Conservation (phyloP, 306 rosid genomes). For the Ceratonia siliqua region DNA sequence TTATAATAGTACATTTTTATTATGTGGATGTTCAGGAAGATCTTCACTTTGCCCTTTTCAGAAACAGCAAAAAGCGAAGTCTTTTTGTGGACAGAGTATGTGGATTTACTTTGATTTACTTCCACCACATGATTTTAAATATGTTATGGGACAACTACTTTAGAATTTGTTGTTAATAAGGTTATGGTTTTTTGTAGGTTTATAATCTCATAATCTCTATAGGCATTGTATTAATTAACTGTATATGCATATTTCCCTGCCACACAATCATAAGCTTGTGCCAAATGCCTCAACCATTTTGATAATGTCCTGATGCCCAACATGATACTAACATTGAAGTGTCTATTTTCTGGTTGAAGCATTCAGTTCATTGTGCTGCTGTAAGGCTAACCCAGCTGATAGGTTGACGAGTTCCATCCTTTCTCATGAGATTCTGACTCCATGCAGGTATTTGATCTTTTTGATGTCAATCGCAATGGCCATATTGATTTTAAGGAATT, state of each 20-base stretch:
- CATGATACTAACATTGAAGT: background rate
- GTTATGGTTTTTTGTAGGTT: too few relatives aligned
- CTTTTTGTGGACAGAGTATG: constrained; percentile 37
- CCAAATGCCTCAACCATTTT: background rate
- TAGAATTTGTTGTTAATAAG: background rate
- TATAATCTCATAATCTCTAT: background rate
- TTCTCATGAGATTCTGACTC: background rate
- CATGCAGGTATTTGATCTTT: constrained; percentile 36
- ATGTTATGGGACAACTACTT: background rate
- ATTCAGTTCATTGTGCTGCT: background rate
- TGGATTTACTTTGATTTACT: constrained; percentile 8
- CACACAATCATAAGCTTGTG: background rate
- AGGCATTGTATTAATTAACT: background rate
- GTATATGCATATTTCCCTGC: background rate
- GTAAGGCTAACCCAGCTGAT: background rate
- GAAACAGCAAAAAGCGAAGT: constrained; percentile 17
- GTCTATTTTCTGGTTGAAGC: background rate
- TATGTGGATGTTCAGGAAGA: constrained; percentile 29
- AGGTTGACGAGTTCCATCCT: background rate
- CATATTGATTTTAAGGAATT: constrained; percentile 35
- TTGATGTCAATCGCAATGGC: constrained; percentile 35
- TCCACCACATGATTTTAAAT: background rate
- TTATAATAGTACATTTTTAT: background rate
- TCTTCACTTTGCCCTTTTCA: constrained; percentile 39
- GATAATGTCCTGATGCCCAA: background rate